Evolutionary conservation across 1,139 yeast genomes (phyloP).

Genomic region (Meyerozyma sp.): DNA sequence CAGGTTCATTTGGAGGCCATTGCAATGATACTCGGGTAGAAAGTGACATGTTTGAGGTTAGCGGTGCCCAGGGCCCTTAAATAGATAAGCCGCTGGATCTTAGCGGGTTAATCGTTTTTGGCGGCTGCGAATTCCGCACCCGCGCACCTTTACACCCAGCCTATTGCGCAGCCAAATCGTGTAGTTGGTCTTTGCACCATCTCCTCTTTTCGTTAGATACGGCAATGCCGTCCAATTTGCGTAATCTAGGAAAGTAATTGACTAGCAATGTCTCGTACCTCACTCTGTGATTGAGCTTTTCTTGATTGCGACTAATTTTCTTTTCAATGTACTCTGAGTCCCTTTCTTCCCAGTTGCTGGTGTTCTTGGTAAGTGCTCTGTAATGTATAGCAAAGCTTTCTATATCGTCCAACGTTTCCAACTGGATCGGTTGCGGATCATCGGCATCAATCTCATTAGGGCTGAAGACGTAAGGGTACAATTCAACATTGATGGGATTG

Average conservation of each 20-base stretch:
- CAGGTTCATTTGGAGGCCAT: conserved; percentile 43
- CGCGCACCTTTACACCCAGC: neutral
- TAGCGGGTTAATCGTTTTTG: neutral
- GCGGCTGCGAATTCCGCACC: conserved; percentile 1
- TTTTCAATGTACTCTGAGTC: conserved; percentile 20
- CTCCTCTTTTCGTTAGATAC: conserved; percentile 18
- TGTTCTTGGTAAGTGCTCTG: conserved; percentile 27
- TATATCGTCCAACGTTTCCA: conserved; percentile 42
- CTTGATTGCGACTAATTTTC: conserved; percentile 13
- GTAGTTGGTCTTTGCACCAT: neutral
- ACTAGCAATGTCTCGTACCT: conserved; percentile 36
- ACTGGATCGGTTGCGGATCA: conserved; percentile 26
- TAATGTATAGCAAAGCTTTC: conserved; percentile 40
- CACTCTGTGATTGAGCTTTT: conserved; percentile 24
- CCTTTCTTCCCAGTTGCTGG: conserved; percentile 35
- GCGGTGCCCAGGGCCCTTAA: neutral
- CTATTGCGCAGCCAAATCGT: neutral
- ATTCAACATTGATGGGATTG: conserved; percentile 42
- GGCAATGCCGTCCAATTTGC: conserved; percentile 36
- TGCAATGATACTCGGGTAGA: conserved; percentile 46
- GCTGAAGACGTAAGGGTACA: conserved; percentile 51
- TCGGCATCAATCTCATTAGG: conserved; percentile 32
- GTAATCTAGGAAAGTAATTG: conserved; percentile 29
- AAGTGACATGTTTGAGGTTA: conserved; percentile 18
- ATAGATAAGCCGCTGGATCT: neutral